Evolutionary conservation across 208 protist genomes (phyloP).

Genomic region (Leishmania turanica): DNA sequence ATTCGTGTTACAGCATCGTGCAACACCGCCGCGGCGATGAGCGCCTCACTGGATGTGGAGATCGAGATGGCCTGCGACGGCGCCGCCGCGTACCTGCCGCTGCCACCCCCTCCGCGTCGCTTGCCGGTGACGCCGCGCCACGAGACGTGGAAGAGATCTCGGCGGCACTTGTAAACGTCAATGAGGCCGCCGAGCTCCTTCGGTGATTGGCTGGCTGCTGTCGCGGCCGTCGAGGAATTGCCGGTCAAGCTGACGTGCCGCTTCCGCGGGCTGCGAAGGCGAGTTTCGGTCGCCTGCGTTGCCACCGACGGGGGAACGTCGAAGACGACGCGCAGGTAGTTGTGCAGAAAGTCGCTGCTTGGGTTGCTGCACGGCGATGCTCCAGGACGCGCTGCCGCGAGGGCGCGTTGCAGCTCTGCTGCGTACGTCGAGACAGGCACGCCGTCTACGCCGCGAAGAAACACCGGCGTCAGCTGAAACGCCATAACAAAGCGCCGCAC

Average conservation of each 20-base stretch:
- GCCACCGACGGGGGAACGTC: not conserved
- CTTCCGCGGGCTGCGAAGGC: not conserved
- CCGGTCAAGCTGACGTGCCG: not conserved
- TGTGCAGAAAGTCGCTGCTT: not conserved
- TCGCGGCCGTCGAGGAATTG: not conserved
- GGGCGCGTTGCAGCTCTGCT: conserved; percentile 34
- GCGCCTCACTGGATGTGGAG: conserved; percentile 39
- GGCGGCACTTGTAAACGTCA: conserved; percentile 11
- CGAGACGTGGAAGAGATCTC: conserved; percentile 5
- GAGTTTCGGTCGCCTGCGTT: not conserved
- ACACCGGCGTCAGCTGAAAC: conserved; percentile 61
- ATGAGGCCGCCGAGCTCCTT: conserved; percentile 9
- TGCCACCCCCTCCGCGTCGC: not conserved
- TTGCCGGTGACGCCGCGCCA: not conserved
- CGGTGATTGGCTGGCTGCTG: not conserved
- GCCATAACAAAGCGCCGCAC: conserved; percentile 67
- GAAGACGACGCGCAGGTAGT: conserved; percentile 25
- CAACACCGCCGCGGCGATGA: conserved; percentile 59
- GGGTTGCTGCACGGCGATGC: not conserved
- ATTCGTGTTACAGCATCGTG: conserved; percentile 55
- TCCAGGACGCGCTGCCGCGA: not conserved
- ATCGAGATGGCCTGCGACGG: conserved; percentile 21
- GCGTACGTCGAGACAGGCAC: conserved; percentile 37
- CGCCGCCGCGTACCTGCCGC: not conserved
- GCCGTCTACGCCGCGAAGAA: conserved; percentile 26